Conservation (phyloP, 352 stramenopile genomes). For the Phytophthora uliginosa region DNA sequence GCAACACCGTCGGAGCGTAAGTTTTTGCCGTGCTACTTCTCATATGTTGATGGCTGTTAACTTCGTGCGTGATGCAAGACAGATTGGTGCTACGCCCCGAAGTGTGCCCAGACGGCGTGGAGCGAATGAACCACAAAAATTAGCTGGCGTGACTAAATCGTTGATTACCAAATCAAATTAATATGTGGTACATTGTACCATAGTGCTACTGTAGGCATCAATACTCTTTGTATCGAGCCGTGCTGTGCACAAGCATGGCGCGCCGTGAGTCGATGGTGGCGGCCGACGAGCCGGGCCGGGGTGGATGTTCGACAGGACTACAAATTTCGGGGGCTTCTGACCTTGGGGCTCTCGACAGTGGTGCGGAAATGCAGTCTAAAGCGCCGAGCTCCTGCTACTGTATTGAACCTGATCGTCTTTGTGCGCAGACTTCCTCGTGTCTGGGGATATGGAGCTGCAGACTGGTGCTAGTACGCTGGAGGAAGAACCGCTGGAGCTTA, state of each 20-base stretch:
- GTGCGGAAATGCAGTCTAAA: constrained; percentile 7
- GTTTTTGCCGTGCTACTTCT: constrained; percentile 15
- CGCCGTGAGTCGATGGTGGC: neutral
- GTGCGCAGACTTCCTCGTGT: constrained; percentile 22
- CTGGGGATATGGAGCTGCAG: constrained; percentile 30
- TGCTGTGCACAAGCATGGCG: neutral
- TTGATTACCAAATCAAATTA: constrained; percentile 4
- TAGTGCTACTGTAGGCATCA: neutral
- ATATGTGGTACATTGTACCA: neutral
- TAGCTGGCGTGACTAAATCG: neutral
- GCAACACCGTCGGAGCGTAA: constrained; percentile 49
- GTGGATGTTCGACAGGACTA: neutral
- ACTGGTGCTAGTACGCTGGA: neutral
- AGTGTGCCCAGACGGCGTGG: constrained; percentile 31
- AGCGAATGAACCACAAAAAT: constrained; percentile 21
- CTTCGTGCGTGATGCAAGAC: neutral
- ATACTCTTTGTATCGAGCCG: neutral
- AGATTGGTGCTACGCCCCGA: constrained; percentile 37
- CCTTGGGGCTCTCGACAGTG: constrained; percentile 16
- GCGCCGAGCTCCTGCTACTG: neutral
- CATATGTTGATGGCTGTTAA: neutral
- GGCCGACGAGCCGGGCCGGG: neutral
- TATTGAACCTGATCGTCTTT: neutral
- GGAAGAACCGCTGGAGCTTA: constrained; percentile 25
- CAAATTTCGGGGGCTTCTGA: neutral